Evolutionary conservation across 2,329 filamentous ascomycete species (phyloP).

Genomic region (Fusarium sulawesiense): DNA sequence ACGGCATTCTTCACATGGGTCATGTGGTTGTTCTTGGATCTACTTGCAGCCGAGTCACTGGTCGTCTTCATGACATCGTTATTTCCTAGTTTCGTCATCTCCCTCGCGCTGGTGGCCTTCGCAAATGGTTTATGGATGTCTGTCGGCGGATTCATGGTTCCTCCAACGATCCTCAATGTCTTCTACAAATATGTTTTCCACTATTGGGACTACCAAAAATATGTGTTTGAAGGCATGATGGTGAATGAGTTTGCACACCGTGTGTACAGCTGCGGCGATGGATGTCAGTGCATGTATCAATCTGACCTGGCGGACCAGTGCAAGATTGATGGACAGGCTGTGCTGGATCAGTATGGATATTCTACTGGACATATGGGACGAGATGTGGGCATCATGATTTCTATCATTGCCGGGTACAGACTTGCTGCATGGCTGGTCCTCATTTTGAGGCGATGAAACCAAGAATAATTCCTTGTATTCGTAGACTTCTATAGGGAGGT

Average conservation of each 20-base stretch:
- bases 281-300: conserved; percentile 77
- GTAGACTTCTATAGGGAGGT: not conserved
- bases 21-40: conserved; percentile 86
- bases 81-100: conserved; percentile 82
- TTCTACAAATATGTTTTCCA: conserved; percentile 91
- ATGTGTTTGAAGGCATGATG: conserved; percentile 94
- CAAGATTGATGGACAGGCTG: conserved; percentile 75
- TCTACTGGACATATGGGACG: conserved; percentile 76
- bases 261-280: conserved; percentile 61
- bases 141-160: conserved; percentile 84
- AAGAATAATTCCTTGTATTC: not conserved
- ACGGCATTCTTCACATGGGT: conserved; percentile 80
- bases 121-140: conserved; percentile 93
- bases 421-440: conserved; percentile 73
- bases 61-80: conserved; percentile 80
- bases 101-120: conserved; percentile 83
- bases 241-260: conserved; percentile 82
- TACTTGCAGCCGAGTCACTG: conserved; percentile 83
- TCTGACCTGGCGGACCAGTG: conserved; percentile 67
- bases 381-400: conserved; percentile 80
- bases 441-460: conserved; percentile 42
- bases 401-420: conserved; percentile 72
- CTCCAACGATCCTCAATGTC: conserved; percentile 76
- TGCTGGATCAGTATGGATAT: conserved; percentile 78
- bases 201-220: conserved; percentile 88